Evolutionary conservation across 495 filamentous ascomycete genomes (phyloP).

Genomic region (Emericellopsis terricola): DNA sequence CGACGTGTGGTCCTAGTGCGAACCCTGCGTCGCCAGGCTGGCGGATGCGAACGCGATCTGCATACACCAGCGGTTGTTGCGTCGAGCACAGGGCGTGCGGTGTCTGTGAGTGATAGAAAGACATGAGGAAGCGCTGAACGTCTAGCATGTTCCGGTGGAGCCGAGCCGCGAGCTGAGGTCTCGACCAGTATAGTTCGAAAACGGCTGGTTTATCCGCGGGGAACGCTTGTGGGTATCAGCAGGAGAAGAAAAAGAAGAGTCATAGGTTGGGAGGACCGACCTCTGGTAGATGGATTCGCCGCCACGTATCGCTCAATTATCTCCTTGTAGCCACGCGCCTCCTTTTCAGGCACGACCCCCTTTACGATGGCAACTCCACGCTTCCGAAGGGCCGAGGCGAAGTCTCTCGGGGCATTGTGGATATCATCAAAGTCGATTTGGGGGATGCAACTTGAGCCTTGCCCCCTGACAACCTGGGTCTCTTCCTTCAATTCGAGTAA

Average conservation of each 20-base stretch:
- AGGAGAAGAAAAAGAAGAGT: not conserved
- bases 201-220: conserved; percentile 45
- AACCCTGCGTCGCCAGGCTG: conserved; percentile 61
- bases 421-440: conserved; percentile 38
- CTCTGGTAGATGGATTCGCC: conserved; percentile 39
- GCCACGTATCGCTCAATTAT: conserved; percentile 40
- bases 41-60: conserved; percentile 67
- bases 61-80: conserved; percentile 50
- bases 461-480: conserved; percentile 24
- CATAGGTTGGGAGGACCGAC: conserved; percentile 12
- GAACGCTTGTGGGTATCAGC: conserved; percentile 22
- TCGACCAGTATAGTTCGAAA: conserved; percentile 81
- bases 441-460: conserved; percentile 32
- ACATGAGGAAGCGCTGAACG: conserved; percentile 55
- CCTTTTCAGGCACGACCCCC: conserved; percentile 38
- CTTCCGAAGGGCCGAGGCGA: conserved; percentile 33
- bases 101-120: conserved; percentile 48
- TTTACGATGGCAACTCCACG: conserved; percentile 45
- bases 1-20: conserved; percentile 70
- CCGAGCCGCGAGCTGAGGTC: conserved; percentile 54
- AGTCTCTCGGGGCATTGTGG: conserved; percentile 21
- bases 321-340: conserved; percentile 40
- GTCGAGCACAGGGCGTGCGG: conserved; percentile 39
- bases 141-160: conserved; percentile 51
- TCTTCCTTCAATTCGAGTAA: conserved; percentile 35